A percentile compares a stretch with the other conserved stretches of the same genome.
Evolutionary conservation across 2,329 filamentous ascomycete genomes (phyloP).

Genomic region (Cladophialophora exuberans): DNA sequence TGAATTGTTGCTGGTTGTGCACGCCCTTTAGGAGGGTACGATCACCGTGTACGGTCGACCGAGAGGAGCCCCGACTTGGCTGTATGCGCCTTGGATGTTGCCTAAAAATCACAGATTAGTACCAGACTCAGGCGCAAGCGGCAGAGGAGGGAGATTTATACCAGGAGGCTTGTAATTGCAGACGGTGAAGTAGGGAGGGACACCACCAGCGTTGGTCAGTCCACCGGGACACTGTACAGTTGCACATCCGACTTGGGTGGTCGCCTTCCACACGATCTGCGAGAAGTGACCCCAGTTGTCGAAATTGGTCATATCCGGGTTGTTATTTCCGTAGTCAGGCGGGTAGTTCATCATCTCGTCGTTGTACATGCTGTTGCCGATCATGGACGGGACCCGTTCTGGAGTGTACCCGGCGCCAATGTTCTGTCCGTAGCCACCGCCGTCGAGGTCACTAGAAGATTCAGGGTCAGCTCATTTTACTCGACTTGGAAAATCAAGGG

Average conservation of each 20-base stretch:
- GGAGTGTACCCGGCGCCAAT: constrained; percentile 69
- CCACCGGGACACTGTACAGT: constrained; percentile 47
- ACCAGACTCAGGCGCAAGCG: background rate
- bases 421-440: constrained; percentile 83
- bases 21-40: background rate
- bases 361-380: constrained; percentile 88
- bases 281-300: constrained; percentile 73
- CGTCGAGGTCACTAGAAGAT: constrained; percentile 38
- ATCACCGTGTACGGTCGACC: constrained; percentile 41
- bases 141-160: constrained; percentile 1
- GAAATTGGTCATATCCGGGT: constrained; percentile 65
- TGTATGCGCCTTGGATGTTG: constrained; percentile 61
- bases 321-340: constrained; percentile 58
- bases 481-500: background rate
- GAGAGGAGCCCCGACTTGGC: constrained; percentile 53
- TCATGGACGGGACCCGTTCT: constrained; percentile 64
- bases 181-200: constrained; percentile 69
- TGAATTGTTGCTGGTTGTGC: no score
- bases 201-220: constrained; percentile 45
- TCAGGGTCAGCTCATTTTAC: background rate
- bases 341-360: constrained; percentile 66
- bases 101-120: constrained; percentile 47
- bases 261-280: constrained; percentile 71
- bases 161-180: constrained; percentile 77
- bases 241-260: constrained; percentile 66